Base-by-base conservation (phyloP, 228 moss, liverwort and hornwort genomes). In the Sphagnum fallax region DNA sequence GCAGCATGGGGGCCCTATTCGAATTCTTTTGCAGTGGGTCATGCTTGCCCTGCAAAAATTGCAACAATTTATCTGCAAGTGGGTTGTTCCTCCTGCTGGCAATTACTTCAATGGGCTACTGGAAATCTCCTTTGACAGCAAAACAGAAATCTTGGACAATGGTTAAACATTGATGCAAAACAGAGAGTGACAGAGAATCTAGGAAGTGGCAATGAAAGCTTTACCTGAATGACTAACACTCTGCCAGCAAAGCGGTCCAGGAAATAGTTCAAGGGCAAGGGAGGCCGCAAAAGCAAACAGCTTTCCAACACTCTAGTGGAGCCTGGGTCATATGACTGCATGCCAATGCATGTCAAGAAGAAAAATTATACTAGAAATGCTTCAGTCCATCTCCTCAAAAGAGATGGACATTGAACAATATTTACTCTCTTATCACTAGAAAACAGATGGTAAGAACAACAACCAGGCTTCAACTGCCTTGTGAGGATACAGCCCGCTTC, bases 271-370 rank as follows among this genome's bases (percentile, higher is more conserved):
- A 98, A 77, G 16, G 97, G 97, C 70, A 98, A 74, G 5, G 97
- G 97, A 12, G 90, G 73, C 68, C 82, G 88, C 77, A 98, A 77
- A 73, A 80, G 90, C 51, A 98, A 98, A 67, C 87, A 72, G 50
- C 88, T 93, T 84, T 90, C 93, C 78, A 98, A 68, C 59, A 98
- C 97, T 5, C 79, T 74, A 63, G 91, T 93, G 74, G 84, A 78
- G 62, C 93, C 93, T 59, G 97, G 97, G 73, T 98, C 97, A 62
- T 86, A 90, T 5, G 97, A 98, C 97, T 97, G 32, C 32, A 32
- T 32, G 32, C 32, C 2, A 61, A 63, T 6, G 47, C 5, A 48
- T 18, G 91, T 78, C 82, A 88, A 32, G 32, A 55, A 8, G 55
- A 55, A 8, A 12, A 55, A 12, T 12, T 12, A 8, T 12, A 55